phyloP scores from a whole-genome alignment of 768 basidiomycete genomes.

The Podaxis rugospora region DNA sequence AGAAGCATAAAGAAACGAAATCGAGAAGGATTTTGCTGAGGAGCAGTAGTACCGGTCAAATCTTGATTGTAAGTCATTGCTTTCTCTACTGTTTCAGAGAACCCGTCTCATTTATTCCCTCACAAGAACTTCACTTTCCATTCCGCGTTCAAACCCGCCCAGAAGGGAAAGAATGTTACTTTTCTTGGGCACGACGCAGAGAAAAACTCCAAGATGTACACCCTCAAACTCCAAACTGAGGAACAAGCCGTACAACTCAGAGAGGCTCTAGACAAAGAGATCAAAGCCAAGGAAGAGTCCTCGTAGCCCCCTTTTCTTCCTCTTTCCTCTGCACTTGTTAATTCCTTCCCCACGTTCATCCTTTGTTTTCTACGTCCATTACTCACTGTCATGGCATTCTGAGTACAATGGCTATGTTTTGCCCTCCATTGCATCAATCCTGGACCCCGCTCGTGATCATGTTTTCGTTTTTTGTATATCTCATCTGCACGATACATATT shows the following conservation, averaged over 20 bases:
- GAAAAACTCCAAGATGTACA: slow-evolving; percentile 55
- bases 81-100: neutral
- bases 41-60: slow-evolving; percentile 71
- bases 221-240: slow-evolving; percentile 55
- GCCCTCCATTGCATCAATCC: neutral
- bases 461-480: neutral
- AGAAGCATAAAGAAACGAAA: slow-evolving; percentile 64
- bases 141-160: slow-evolving; percentile 47
- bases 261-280: slow-evolving; percentile 57
- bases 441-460: neutral
- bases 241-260: slow-evolving; percentile 55
- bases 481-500: neutral
- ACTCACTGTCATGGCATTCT: neutral
- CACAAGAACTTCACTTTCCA: slow-evolving; percentile 79
- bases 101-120: slow-evolving; percentile 2
- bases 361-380: neutral
- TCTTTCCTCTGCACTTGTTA: neutral
- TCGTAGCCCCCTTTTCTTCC: neutral
- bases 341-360: neutral
- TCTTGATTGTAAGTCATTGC: slow-evolving; percentile 55
- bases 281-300: slow-evolving; percentile 33
- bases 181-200: slow-evolving; percentile 66
- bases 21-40: slow-evolving; percentile 62
- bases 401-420: neutral
- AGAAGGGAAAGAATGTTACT: slow-evolving; percentile 48